These are phyloP conservation scores for Pseudopyricularia cyperi DNA, from an alignment of 2,329 filamentous ascomycete genomes.

Conservation along the genomic window DNA sequence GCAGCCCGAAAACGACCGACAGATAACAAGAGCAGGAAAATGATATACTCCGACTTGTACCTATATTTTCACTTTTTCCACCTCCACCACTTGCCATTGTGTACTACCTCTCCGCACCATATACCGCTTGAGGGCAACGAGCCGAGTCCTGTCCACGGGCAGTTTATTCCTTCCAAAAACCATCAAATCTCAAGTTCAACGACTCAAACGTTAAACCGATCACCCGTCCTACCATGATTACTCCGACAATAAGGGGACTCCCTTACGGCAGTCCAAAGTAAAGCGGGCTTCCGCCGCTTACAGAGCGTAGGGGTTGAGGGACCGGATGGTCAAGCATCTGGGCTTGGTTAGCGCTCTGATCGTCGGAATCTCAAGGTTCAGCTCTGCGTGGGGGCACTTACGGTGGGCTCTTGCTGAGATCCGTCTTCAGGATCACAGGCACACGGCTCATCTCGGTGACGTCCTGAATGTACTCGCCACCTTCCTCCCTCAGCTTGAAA, in stretches of 20 bases:
- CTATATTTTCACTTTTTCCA: too few species aligned
- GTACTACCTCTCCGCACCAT: too few species aligned
- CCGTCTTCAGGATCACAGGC: slow-evolving; percentile 96
- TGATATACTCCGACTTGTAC: not conserved
- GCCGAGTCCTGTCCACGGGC: too few species aligned
- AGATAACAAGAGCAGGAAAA: not conserved
- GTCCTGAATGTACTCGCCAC: slow-evolving; percentile 94
- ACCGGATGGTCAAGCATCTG: slow-evolving; percentile 74
- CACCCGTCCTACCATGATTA: too few species aligned
- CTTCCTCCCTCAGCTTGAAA: slow-evolving; percentile 82
- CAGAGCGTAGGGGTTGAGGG: slow-evolving; percentile 65
- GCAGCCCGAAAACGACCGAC: not conserved
- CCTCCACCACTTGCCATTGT: too few species aligned
- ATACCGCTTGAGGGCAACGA: too few species aligned
- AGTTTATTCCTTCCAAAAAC: too few species aligned
- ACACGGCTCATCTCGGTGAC: slow-evolving; percentile 96
- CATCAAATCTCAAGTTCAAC: too few species aligned
- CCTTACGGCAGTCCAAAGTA: not conserved
- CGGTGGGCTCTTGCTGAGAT: slow-evolving; percentile 97
- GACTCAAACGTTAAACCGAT: too few species aligned
- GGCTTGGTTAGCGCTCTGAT: slow-evolving; percentile 20
- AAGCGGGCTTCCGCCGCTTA: slow-evolving; percentile 14
- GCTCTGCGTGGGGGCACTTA: slow-evolving; percentile 44
- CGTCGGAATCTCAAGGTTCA: not conserved
- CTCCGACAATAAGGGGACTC: too few species aligned